A percentile compares a stretch with the other conserved stretches of the same genome.
These are phyloP conservation scores for Dactylellina drechsleri DNA, from an alignment of 2,329 filamentous ascomycete species.

Conservation along the genomic window DNA sequence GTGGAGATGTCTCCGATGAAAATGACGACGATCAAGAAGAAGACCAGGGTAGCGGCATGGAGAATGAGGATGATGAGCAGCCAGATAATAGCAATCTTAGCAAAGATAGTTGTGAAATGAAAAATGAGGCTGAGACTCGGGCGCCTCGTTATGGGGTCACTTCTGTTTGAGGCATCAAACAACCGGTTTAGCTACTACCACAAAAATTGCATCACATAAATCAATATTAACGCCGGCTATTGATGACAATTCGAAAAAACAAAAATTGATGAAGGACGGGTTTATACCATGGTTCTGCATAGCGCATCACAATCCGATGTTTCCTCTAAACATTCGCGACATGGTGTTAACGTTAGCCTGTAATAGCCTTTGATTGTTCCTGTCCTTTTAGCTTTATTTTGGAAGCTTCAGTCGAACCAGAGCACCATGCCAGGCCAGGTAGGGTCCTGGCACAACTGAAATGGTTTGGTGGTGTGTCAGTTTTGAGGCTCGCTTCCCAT, in stretches of 20 bases:
- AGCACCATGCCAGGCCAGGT: not conserved
- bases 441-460: slow-evolving; percentile 41
- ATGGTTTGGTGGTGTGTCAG: not conserved
- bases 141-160: slow-evolving; percentile 37
- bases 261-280: slow-evolving; percentile 20
- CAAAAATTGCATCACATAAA: slow-evolving; percentile 46
- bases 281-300: slow-evolving; percentile 43
- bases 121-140: slow-evolving; percentile 48
- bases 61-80: slow-evolving; percentile 58
- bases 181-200: slow-evolving; percentile 24
- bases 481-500: slow-evolving; percentile 33
- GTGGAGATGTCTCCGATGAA: slow-evolving; percentile 59
- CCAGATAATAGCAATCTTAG: slow-evolving; percentile 60
- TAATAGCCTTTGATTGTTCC: slow-evolving; percentile 21
- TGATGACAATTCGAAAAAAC: slow-evolving; percentile 8
- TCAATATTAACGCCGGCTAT: slow-evolving; percentile 5
- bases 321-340: not conserved
- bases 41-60: slow-evolving; percentile 58
- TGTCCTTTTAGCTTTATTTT: slow-evolving; percentile 31
- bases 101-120: slow-evolving; percentile 57
- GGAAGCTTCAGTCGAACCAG: slow-evolving; percentile 12
- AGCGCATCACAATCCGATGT: slow-evolving; percentile 2
- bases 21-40: slow-evolving; percentile 62
- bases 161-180: slow-evolving; percentile 47
- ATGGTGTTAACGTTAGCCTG: not conserved